A percentile compares a stretch with the other conserved stretches of the same genome.
Evolutionary conservation across 2,329 filamentous ascomycete genomes (phyloP).

Genomic region (Elsinoe batatas): DNA sequence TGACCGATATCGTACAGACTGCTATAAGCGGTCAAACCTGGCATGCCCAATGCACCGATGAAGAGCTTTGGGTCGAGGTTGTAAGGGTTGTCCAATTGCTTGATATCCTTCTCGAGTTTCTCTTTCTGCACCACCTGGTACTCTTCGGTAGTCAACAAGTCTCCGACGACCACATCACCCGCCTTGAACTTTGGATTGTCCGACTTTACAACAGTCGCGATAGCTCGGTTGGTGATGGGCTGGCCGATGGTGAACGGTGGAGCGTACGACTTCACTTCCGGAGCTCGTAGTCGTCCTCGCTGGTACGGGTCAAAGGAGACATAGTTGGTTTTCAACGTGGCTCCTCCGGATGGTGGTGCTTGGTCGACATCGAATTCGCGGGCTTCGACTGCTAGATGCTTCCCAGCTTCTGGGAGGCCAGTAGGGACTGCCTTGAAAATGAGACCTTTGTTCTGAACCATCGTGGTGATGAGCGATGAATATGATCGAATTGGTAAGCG

Average conservation of each 20-base stretch:
- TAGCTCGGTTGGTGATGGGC: constrained; percentile 53
- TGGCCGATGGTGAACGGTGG: constrained; percentile 51
- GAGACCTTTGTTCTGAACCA: constrained; percentile 62
- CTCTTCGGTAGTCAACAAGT: constrained; percentile 37
- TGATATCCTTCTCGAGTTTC: constrained; percentile 36
- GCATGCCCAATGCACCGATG: constrained; percentile 68
- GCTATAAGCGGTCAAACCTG: constrained; percentile 64
- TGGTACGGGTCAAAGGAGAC: constrained; percentile 77
- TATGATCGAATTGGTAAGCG: background rate
- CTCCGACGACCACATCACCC: constrained; percentile 55
- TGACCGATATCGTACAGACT: constrained; percentile 66
- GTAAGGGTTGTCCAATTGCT: constrained; percentile 55
- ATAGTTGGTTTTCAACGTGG: constrained; percentile 61
- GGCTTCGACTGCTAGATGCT: constrained; percentile 60
- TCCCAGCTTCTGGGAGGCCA: constrained; percentile 57
- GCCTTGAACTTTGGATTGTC: constrained; percentile 51
- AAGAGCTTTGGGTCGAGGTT: constrained; percentile 58
- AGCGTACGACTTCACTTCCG: constrained; percentile 56
- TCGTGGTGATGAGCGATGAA: constrained; percentile 21
- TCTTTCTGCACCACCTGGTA: constrained; percentile 51
- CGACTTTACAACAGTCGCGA: constrained; percentile 63
- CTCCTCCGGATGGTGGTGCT: constrained; percentile 51
- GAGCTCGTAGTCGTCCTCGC: constrained; percentile 64
- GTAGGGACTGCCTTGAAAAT: constrained; percentile 61
- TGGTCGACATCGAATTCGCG: constrained; percentile 58